Evolutionary conservation across 177 flowering plant genomes (phyloP), one percentile per base, ranked within the genome.

Genomic region (Telopea speciosissima): DNA sequence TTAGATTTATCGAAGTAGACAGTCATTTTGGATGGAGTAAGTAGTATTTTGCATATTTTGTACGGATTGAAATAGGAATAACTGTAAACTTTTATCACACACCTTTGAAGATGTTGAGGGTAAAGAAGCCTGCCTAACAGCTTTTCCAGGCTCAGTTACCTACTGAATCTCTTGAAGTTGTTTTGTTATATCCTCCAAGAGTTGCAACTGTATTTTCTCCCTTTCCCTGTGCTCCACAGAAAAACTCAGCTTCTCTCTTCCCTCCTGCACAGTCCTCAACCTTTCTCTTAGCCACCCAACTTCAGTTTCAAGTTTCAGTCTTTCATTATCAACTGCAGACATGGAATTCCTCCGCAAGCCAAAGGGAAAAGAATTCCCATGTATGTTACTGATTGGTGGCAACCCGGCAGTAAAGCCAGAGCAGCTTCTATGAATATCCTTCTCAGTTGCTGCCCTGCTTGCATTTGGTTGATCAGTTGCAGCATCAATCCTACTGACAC

Each of bases 51-150:
- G 1, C 25, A 24, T 24, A 49, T 66, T 66, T 45, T n/a, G 49
- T 36, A 26, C 16, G 25, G 28, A 59, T 28, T 22, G 0, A 44
- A 22, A 25, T 8, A 54, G 54, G 11, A 1, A 59, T 10, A 16
- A 61, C 12, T 3, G 19, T 16, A 42, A 26, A 25, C 44, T 24
- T 58, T 33, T 33, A 77, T 19, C 14, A 24, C 42, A 22, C 45
- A 90, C 97, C 94, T 90, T 86, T 14, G 90, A 81, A 68, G 81
- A 79, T 67, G 81, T 78, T 73, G 86, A 95, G 28, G 92, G 94
- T 77, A 89, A 73, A 60, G 91, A 85, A 69, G 77, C 83, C 75
- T 83, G 89, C 3, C 81, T 89, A 13, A 21, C 79, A 64, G 82
- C 79, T 62, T 73, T 83, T 68, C 81, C 85, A 49, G 91, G 85